These are phyloP conservation scores for Trichocladium antarcticum DNA, from an alignment of 495 filamentous ascomycete genomes.

Conservation along the genomic window DNA sequence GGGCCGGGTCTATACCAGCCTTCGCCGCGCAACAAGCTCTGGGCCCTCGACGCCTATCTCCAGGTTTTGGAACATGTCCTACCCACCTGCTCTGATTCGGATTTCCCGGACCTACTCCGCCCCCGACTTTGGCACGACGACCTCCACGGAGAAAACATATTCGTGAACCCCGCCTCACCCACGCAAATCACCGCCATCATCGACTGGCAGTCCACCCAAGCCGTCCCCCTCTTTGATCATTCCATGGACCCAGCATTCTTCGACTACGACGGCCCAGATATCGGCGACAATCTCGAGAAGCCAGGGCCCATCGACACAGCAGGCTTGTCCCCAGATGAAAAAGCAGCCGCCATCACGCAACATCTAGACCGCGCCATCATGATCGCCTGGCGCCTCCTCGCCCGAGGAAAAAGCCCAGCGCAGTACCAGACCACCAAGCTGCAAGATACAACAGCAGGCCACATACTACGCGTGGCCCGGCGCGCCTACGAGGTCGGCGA, in stretches of 20 bases:
- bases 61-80: not conserved
- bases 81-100: not conserved
- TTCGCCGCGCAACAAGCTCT: not conserved
- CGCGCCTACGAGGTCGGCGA: not conserved
- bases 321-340: not conserved
- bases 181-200: conserved; percentile 1
- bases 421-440: not conserved
- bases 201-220: not conserved
- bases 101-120: not conserved
- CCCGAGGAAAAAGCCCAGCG: not conserved
- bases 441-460: not conserved
- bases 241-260: not conserved
- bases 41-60: not conserved
- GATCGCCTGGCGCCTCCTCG: not conserved
- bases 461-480: not conserved
- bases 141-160: not conserved
- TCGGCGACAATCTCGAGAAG: not conserved
- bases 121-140: not conserved
- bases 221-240: not conserved
- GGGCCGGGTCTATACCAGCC: not conserved
- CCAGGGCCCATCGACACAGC: not conserved
- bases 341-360: not conserved
- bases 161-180: not conserved
- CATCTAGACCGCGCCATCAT: not conserved
- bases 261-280: not conserved